phyloP scores from a whole-genome alignment of 2,329 filamentous ascomycete species.

The Pseudopyricularia javanii region DNA sequence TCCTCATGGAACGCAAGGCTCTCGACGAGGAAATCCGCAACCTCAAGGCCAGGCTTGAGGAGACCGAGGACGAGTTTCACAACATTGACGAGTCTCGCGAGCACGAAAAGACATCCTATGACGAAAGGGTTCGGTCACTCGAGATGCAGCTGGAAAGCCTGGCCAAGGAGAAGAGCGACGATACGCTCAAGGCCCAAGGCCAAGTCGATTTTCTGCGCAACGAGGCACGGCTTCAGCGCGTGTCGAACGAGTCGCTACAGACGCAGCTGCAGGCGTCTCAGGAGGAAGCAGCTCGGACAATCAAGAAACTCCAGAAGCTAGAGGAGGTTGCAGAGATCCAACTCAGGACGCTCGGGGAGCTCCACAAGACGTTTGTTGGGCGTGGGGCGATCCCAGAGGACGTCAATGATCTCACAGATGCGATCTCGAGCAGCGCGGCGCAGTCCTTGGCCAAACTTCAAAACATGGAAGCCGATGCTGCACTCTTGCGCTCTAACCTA shows the following conservation, averaged over 20 bases:
- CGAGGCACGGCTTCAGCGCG: slow-evolving; percentile 45
- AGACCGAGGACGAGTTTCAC: slow-evolving; percentile 86
- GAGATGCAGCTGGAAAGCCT: slow-evolving; percentile 59
- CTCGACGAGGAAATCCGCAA: slow-evolving; percentile 70
- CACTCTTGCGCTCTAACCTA: slow-evolving; percentile 50
- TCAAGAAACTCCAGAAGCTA: slow-evolving; percentile 34
- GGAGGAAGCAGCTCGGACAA: slow-evolving; percentile 38
- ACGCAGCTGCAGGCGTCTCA: slow-evolving; percentile 41
- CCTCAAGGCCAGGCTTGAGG: slow-evolving; percentile 67
- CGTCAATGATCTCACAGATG: slow-evolving; percentile 43
- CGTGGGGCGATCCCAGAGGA: slow-evolving; percentile 39
- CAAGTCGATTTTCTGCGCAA: slow-evolving; percentile 52
- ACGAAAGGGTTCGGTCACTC: slow-evolving; percentile 55
- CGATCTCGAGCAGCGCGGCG: slow-evolving; percentile 43
- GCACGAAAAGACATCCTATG: slow-evolving; percentile 60
- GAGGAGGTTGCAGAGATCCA: slow-evolving; percentile 41
- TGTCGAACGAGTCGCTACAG: slow-evolving; percentile 46
- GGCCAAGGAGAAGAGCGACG: slow-evolving; percentile 43
- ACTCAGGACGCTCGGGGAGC: slow-evolving; percentile 40
- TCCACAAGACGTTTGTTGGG: slow-evolving; percentile 47
- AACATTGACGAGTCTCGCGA: slow-evolving; percentile 72
- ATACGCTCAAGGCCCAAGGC: slow-evolving; percentile 44
- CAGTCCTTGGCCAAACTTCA: slow-evolving; percentile 48
- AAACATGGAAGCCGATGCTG: slow-evolving; percentile 45
- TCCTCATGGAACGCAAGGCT: slow-evolving; percentile 70